Evolutionary conservation across 2,329 filamentous ascomycete genomes (phyloP), one percentile per base, ranked within the genome.

Genomic region (Periconia macrospinosa): DNA sequence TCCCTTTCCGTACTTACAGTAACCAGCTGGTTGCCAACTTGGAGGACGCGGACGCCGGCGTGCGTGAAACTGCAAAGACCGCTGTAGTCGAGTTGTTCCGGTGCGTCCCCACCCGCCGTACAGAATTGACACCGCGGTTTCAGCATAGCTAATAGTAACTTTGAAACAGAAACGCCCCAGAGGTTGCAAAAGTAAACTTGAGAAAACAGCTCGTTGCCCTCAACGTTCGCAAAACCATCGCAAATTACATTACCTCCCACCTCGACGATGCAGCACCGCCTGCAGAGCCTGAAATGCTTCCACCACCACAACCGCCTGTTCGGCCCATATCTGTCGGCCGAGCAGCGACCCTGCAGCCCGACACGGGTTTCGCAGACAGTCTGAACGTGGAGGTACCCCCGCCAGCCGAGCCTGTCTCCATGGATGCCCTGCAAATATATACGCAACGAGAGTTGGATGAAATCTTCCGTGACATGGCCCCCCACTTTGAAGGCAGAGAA

Each of bases 371-470:
- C 37, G 73, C 75, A 33, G 76, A 78, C 42, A 76, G 62, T 64
- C 65, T 76, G 45, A 71, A 71, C 56, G 72, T 71, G 50, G 76
- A 90, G 7, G 84, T 86, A 14, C 78, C 85, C 45, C 79, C 84
- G 18, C 89, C 92, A 17, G 77, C 78, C 11, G 88, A 86, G 55
- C 72, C 81, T 42, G 88, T 94, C 23, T 76, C 81, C 3, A 84
- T 95, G 62, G 91, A 96, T 50, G 91, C 92, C 2, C 79, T 89
- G 27, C 92, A 93, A 68, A 86, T 96, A 52, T 91, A 92, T 65
- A 93, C 92, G 1, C 82, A 88, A 61, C 84, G 91, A 63, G 92
- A 97, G 69, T 78, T 97, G n/a, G 92, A 97, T 55, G 92, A 96
- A 23, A 86, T 89, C 1, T 86, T 96, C 70, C 86, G 85, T 60